Base-by-base conservation (phyloP, 2,329 filamentous ascomycete genomes). In the Tolypocladium guangdongense region DNA sequence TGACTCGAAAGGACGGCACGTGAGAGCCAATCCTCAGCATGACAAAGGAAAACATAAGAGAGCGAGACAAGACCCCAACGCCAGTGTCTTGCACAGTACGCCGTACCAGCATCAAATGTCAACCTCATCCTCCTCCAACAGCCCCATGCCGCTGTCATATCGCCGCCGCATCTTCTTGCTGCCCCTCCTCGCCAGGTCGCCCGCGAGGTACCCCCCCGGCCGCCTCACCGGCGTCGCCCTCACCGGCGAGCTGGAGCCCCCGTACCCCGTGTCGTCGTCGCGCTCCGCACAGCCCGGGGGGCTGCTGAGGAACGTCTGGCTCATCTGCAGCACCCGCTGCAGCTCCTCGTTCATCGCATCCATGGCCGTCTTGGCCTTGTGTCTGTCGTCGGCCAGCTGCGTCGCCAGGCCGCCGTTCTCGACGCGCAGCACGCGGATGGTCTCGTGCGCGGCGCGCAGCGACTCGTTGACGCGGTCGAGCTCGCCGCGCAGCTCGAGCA, bases 71-170 rank as follows among this genome's bases (percentile, higher is more conserved):
- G 16, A 12, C 11, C 27, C 18, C 27, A 33, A 47, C 43, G 43
- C 43, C 43, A 7, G 16, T n/a, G 18, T 16, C 24, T 32, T 8
- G 27, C 8, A 45, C 24, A 7, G 11, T 7, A 10, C 41, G 24
- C 43, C 4, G 7, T 30, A 24, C 38, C 14, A 14, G 20, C 18
- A 56, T 55, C 60, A 67, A 39, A 66, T 59, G 35, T 70, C 68
- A 20, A 69, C 64, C 52, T 75, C 74, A 37, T 80, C 78, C 60
- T 82, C 78, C 32, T 79, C 77, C 62, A 81, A 57, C 27, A 83
- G 68, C 0, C 78, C 78, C 50, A 83, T 60, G 0, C 79, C 80
- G 52, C 77, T 81, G 62, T 83, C 80, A 57, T 75, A 73, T 54
- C 73, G 70, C 55, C 77, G 72, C 55, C 69, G 57, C 20, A 53